phyloP scores from a whole-genome alignment of 495 filamentous ascomycete genomes.

The Podospora tetraspora region DNA sequence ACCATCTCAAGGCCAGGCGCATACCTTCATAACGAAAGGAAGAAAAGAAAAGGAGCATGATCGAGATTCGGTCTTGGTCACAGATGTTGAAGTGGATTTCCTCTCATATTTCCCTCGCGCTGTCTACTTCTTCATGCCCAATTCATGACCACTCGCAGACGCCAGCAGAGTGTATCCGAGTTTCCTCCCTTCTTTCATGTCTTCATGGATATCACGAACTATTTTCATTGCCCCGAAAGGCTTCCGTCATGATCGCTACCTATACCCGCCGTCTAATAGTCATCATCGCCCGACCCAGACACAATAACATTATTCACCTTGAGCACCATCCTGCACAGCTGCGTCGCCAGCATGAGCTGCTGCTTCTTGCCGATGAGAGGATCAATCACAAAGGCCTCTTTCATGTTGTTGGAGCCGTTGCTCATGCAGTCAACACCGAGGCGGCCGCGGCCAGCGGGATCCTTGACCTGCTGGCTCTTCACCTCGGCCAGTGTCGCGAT shows the following conservation, averaged over 20 bases:
- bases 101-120: neutral
- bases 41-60: neutral
- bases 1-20: neutral
- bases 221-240: neutral
- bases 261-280: conserved; percentile 56
- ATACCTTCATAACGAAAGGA: neutral
- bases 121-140: neutral
- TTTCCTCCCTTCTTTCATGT: neutral
- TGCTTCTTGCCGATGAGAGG: conserved; percentile 96
- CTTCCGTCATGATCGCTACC: neutral
- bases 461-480: conserved; percentile 93
- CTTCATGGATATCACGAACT: conserved; percentile 4
- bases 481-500: conserved; percentile 92
- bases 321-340: conserved; percentile 97
- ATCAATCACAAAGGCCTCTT: conserved; percentile 94
- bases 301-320: conserved; percentile 98
- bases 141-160: neutral
- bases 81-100: neutral
- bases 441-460: conserved; percentile 58
- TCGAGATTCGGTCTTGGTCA: neutral
- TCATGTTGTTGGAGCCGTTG: conserved; percentile 92
- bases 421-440: conserved; percentile 98
- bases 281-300: conserved; percentile 82
- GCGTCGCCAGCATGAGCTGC: conserved; percentile 91
- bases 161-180: neutral